phyloP scores from a whole-genome alignment of 2,329 filamentous ascomycete species.

The Diaporthe sp. region DNA sequence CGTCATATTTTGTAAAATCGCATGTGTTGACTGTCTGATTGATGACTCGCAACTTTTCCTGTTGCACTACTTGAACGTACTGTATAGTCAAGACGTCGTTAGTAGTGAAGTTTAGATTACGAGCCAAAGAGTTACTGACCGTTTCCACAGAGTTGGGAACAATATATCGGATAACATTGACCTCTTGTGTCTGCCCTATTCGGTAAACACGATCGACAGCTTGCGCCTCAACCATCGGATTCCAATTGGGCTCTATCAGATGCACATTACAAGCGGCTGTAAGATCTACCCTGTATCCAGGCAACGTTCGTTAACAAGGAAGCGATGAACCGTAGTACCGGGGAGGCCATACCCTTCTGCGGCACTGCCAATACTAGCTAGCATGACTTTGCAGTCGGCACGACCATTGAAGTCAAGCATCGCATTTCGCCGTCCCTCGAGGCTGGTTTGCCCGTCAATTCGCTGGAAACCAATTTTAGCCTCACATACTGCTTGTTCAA shows the following conservation, averaged over 20 bases:
- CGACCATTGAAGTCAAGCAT: constrained; percentile 7
- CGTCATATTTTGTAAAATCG: too few species aligned
- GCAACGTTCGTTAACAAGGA: background rate
- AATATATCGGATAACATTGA: constrained; percentile 27
- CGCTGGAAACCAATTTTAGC: background rate
- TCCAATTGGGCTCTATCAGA: constrained; percentile 34
- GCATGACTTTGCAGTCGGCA: constrained; percentile 27
- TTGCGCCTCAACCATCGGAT: constrained; percentile 34
- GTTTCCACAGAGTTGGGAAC: constrained; percentile 11
- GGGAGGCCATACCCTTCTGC: constrained; percentile 22
- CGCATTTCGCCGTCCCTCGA: constrained; percentile 11
- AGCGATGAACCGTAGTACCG: too few species aligned
- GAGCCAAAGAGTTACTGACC: too few species aligned
- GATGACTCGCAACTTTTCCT: background rate
- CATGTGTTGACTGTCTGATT: background rate
- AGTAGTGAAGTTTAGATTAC: too few species aligned
- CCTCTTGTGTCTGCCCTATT: constrained; percentile 24
- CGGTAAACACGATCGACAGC: constrained; percentile 32
- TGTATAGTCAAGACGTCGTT: background rate
- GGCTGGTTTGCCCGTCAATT: constrained; percentile 22
- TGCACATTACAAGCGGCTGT: constrained; percentile 23
- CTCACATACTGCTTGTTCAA: background rate
- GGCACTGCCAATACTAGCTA: constrained; percentile 31
- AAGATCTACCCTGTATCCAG: constrained; percentile 29
- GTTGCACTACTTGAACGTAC: background rate